Base-by-base conservation (phyloP, 495 filamentous ascomycete genomes). In the Evernia prunastri region DNA sequence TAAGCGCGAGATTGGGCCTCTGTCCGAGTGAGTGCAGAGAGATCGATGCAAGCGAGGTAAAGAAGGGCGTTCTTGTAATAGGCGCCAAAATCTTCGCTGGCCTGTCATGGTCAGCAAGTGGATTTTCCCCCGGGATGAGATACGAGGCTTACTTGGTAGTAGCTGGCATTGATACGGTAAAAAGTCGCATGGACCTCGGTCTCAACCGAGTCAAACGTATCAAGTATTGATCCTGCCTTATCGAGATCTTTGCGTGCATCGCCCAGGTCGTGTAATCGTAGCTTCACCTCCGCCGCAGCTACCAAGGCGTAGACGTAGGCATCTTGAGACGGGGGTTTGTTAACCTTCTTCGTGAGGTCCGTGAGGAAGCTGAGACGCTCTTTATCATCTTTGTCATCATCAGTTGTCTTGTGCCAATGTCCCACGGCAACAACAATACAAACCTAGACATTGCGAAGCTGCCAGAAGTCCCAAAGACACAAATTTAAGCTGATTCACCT, bases 401-500 rank as follows among this genome's bases (percentile, higher is more conserved):
- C 35, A 68, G 59, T 36, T 8, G 39, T 42, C 23, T 12, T 36
- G 0, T 47, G 13, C 25, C 4, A 18, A 31, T 45, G 2, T 40
- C 56, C 49, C 15, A 18, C 13, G 7, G 17, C 33, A 57, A 23
- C 20, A 17, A n/a, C 2, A n/a, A 31, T 11, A 61, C 42, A 23
- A 58, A 97, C 94, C 89, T 83, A 79, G 84, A 78, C 90, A 96
- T 81, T 96, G 88, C 67, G 87, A 83, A 53, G 91, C 89, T 33
- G 94, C 88, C 74, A 87, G 86, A 72, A 97, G 81, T 8, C 91
- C 95, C 60, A 99, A 79, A 64, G 86, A 84, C 67, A 97, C 95
- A 62, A 97, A 89, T 81, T 96, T 96, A 51, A 97, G 85, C 79
- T 97, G 92, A 79, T 97, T 99, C 82, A 97, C 96, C 82, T 94